These are phyloP conservation scores for Pilobolus umbonatus DNA, from an alignment of 192 early-diverging fungal species.

Conservation along the genomic window DNA sequence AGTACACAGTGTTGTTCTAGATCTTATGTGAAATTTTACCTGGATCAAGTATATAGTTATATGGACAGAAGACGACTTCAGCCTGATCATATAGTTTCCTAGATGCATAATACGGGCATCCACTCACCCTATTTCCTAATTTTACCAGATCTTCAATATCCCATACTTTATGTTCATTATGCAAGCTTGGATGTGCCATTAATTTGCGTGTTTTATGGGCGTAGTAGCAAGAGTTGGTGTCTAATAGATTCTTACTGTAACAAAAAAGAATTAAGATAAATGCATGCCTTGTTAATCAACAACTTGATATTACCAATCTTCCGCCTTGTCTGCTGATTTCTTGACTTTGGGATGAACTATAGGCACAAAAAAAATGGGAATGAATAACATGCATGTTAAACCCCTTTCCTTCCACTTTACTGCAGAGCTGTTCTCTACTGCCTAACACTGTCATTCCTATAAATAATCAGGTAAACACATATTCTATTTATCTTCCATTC, in stretches of 20 bases:
- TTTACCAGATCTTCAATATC: slow-evolving; percentile 55
- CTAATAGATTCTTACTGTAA: slow-evolving; percentile 26
- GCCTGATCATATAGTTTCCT: slow-evolving; percentile 39
- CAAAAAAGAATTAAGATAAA: neutral
- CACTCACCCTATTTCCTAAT: slow-evolving; percentile 25
- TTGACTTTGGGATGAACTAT: slow-evolving; percentile 30
- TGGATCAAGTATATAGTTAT: slow-evolving; percentile 66
- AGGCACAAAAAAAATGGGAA: neutral
- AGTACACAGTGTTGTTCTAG: neutral
- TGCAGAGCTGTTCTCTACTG: slow-evolving; percentile 49
- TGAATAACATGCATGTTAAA: neutral
- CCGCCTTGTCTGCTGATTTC: slow-evolving; percentile 34
- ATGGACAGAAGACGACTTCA: slow-evolving; percentile 60
- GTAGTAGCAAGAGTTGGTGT: slow-evolving; percentile 27
- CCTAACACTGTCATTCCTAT: slow-evolving; percentile 43
- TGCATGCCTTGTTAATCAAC: neutral
- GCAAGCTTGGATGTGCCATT: neutral
- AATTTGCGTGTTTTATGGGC: slow-evolving; percentile 14
- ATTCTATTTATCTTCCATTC: neutral
- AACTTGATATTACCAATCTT: slow-evolving; percentile 22
- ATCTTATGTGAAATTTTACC: too few species aligned
- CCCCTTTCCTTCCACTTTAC: too few species aligned
- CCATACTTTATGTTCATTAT: slow-evolving; percentile 34
- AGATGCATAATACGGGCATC: slow-evolving; percentile 55
- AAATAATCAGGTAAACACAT: neutral